Base-by-base conservation (phyloP, 805 yeast genomes). In the Kuraishia ogatae region DNA sequence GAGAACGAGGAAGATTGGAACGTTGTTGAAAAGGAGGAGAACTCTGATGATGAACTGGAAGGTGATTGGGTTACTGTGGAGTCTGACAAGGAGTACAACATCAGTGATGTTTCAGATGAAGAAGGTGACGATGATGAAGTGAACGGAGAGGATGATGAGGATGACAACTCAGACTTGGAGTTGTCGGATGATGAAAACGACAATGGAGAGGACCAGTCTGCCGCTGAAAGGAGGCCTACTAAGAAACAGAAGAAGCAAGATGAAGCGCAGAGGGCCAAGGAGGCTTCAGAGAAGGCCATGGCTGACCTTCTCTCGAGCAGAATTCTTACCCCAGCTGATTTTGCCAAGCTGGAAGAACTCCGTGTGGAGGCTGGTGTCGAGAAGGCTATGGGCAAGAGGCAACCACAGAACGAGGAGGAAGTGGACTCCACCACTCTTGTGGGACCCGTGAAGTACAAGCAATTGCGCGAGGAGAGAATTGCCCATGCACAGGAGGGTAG, bases 241-340 rank as follows among this genome's bases (percentile, higher is more conserved):
- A 57, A 56, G 15, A 61, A 57, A 47, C 67, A 35, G 61, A 57
- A 15, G 59, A 60, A 56, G 52, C 64, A 72, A 55, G 66, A 72
- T 61, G 64, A 75, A 55, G 70, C 68, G 52, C 58, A 49, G n/a
- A 60, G 57, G 51, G 59, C 72, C 6, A 73, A 71, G 53, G 63
- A 64, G 47, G 71, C 69, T 57, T 58, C 53, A 24, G 60, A 51
- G 53, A 60, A 57, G 52, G 58, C 55, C 59, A 62, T 72, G 24
- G 75, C 67, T 26, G 74, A 75, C 21, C 61, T 89, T 60, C 87
- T 85, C 46, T 78, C 87, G n/a, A 79, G 83, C 52, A 83, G 87
- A 62, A 87, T 94, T 58, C 78, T 94, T 62, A 94, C 99, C 0
- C 99, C 99, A 22, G 97, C 98, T 0, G 99, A 94, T 75, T 94